Evolutionary conservation across 176 grass and related monocot genomes (phyloP).

Genomic region (Aegilops bicornis): DNA sequence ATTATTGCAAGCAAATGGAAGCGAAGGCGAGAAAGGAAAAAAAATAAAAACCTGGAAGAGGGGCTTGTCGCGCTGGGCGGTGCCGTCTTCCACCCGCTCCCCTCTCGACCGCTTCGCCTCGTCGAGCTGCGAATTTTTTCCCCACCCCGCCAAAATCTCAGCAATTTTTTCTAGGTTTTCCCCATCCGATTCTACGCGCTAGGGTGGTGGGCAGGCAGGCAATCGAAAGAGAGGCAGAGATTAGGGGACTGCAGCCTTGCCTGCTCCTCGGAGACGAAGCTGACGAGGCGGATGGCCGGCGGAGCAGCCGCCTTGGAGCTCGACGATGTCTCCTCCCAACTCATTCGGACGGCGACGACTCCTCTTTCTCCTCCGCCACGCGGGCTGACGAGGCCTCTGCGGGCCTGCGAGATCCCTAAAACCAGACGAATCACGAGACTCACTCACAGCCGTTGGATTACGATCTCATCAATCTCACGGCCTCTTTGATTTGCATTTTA

Average conservation of each 20-base stretch:
- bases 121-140: constrained; percentile 52
- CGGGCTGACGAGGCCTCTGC: background rate
- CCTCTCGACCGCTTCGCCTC: constrained; percentile 84
- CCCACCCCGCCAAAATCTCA: background rate
- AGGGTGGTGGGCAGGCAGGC: background rate
- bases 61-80: constrained; percentile 85
- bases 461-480: no score
- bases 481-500: no score
- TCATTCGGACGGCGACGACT: constrained; percentile 1
- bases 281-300: constrained; percentile 71
- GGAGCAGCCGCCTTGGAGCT: constrained; percentile 25
- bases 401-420: background rate
- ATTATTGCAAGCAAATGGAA: background rate
- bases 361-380: background rate
- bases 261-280: constrained; percentile 95
- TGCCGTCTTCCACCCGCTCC: constrained; percentile 87
- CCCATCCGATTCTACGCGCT: background rate
- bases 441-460: no score
- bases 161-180: constrained; percentile 29
- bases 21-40: background rate
- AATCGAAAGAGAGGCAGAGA: background rate
- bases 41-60: constrained; percentile 57
- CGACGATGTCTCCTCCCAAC: constrained; percentile 40
- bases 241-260: constrained; percentile 4
- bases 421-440: background rate